These are phyloP conservation scores for Adansonia gregorii DNA, from an alignment of 441 rosid species.

Conservation along the genomic window DNA sequence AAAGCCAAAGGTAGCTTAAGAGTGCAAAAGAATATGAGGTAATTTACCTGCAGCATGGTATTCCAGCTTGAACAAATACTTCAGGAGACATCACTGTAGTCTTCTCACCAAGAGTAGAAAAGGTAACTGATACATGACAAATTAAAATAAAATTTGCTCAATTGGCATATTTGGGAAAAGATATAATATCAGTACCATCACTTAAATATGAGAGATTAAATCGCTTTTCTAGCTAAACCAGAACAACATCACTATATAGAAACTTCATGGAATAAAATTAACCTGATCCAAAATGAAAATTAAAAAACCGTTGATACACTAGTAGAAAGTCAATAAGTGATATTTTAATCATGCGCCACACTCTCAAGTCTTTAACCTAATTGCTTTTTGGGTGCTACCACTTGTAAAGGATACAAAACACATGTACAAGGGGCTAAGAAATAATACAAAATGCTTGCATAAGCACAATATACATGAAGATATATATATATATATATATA, in stretches of 20 bases:
- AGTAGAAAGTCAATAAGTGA: background rate
- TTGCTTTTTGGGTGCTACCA: background rate
- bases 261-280: background rate
- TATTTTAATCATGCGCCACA: background rate
- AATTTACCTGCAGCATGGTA: constrained; percentile 96
- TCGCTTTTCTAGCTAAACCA: constrained; percentile 26
- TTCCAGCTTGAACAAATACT: constrained; percentile 84
- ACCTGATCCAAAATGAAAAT: constrained; percentile 1
- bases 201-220: background rate
- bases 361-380: background rate
- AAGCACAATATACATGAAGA: background rate
- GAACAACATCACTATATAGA: constrained; percentile 18
- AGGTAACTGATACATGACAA: constrained; percentile 63
- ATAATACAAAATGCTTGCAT: background rate
- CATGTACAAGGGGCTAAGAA: background rate
- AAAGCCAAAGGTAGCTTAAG: constrained; percentile 15
- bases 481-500: background rate
- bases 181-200: constrained; percentile 23
- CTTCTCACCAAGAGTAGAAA: constrained; percentile 93
- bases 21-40: constrained; percentile 33
- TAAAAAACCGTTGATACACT: background rate
- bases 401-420: background rate
- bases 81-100: constrained; percentile 98
- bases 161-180: constrained; percentile 14
- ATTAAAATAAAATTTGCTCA: constrained; percentile 28